Evolutionary conservation across 2,329 filamentous ascomycete species (phyloP).

Genomic region (Emergomyces orientalis): DNA sequence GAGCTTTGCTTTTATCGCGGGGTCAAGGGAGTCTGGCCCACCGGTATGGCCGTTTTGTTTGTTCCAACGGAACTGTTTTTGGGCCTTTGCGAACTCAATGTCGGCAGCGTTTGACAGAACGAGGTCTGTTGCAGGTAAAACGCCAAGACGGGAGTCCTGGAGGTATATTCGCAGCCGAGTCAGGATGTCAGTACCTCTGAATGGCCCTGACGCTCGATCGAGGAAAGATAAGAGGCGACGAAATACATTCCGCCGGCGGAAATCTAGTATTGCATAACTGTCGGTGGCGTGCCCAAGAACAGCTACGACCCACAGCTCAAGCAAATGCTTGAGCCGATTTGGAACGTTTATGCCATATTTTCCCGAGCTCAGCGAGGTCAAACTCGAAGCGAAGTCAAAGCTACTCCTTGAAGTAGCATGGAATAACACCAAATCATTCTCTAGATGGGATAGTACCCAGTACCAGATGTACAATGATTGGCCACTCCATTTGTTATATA

Average conservation of each 20-base stretch:
- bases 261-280: background rate
- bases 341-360: background rate
- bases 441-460: slow-evolving; percentile 14
- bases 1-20: background rate
- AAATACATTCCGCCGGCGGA: background rate
- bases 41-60: background rate
- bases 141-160: background rate
- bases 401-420: background rate
- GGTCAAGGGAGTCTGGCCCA: background rate
- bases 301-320: slow-evolving; percentile 1
- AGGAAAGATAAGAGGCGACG: background rate
- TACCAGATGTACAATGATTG: slow-evolving; percentile 26
- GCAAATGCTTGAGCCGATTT: background rate
- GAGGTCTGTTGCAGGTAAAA: background rate
- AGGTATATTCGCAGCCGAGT: background rate
- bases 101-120: slow-evolving; percentile 1
- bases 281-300: background rate
- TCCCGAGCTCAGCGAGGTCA: background rate
- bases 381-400: slow-evolving; percentile 1
- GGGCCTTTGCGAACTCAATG: slow-evolving; percentile 1
- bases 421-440: background rate
- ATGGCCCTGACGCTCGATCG: background rate
- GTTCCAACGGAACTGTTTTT: background rate
- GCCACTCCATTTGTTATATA: slow-evolving; percentile 14
- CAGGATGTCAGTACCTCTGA: background rate